Evolutionary conservation across 2,329 filamentous ascomycete genomes (phyloP).

Genomic region (Aspergillus sojae): DNA sequence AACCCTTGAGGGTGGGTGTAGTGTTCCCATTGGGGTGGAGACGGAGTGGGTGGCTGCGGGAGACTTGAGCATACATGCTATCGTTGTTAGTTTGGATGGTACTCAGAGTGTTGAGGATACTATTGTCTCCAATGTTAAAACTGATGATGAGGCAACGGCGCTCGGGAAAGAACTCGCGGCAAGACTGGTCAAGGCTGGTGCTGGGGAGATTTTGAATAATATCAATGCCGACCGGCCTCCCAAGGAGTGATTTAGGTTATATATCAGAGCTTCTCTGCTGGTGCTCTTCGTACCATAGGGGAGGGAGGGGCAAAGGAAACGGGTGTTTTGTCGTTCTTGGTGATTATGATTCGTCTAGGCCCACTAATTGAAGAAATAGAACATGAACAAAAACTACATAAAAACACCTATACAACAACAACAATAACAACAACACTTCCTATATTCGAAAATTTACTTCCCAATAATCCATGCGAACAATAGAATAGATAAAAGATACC

Average conservation of each 20-base stretch:
- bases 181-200: conserved; percentile 1
- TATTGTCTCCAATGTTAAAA: not conserved
- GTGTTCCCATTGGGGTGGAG: conserved; percentile 14
- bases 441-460: no score
- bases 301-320: no score
- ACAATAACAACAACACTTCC: no score
- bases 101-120: not conserved
- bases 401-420: no score
- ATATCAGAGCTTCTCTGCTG: no score
- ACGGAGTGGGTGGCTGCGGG: conserved; percentile 10
- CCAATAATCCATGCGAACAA: no score
- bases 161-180: conserved; percentile 3
- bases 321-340: no score
- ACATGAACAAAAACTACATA: no score
- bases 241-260: conserved; percentile 1
- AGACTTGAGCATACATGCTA: conserved; percentile 5
- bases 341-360: no score
- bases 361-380: no score
- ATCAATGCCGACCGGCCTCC: conserved; percentile 9
- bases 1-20: conserved; percentile 14
- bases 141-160: not conserved
- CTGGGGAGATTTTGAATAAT: conserved; percentile 28
- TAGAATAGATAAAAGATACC: no score
- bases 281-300: no score
- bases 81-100: conserved; percentile 16